These are phyloP conservation scores for Alternaria gansuensis DNA, from an alignment of 2,329 filamentous ascomycete species.

Conservation along the genomic window DNA sequence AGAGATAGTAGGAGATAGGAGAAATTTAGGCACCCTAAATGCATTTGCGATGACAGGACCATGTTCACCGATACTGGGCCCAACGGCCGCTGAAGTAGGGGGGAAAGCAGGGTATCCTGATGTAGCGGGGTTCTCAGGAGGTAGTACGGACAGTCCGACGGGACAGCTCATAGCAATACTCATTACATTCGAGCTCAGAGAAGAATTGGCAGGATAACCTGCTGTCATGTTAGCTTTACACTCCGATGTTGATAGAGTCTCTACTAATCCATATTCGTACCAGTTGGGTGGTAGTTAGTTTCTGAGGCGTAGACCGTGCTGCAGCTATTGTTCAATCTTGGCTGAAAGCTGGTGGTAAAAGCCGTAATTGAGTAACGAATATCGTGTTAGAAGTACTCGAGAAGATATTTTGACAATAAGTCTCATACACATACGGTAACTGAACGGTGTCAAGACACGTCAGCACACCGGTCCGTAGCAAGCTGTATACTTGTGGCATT, in stretches of 20 bases:
- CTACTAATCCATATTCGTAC: not conserved
- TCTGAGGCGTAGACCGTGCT: not conserved
- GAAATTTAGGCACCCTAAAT: not conserved
- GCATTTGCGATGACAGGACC: not conserved
- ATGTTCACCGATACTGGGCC: not conserved
- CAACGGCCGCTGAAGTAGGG: not conserved
- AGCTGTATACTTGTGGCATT: not conserved
- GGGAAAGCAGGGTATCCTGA: not conserved
- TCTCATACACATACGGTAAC: conserved; percentile 4
- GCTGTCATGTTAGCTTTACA: not conserved
- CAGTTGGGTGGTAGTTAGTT: not conserved
- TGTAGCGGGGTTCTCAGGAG: not conserved
- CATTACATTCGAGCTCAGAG: not conserved
- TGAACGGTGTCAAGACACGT: not conserved
- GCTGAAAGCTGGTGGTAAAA: not conserved
- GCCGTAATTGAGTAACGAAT: not conserved
- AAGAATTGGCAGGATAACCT: not conserved
- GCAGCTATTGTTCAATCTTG: not conserved
- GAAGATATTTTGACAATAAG: not conserved
- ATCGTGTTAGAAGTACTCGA: not conserved
- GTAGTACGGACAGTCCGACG: not conserved
- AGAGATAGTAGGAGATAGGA: not conserved
- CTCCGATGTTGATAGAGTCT: not conserved
- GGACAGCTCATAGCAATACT: not conserved
- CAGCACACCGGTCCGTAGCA: not conserved